These are phyloP conservation scores for Penicillium riverlandense DNA, from an alignment of 495 filamentous ascomycete genomes.

Conservation along the genomic window DNA sequence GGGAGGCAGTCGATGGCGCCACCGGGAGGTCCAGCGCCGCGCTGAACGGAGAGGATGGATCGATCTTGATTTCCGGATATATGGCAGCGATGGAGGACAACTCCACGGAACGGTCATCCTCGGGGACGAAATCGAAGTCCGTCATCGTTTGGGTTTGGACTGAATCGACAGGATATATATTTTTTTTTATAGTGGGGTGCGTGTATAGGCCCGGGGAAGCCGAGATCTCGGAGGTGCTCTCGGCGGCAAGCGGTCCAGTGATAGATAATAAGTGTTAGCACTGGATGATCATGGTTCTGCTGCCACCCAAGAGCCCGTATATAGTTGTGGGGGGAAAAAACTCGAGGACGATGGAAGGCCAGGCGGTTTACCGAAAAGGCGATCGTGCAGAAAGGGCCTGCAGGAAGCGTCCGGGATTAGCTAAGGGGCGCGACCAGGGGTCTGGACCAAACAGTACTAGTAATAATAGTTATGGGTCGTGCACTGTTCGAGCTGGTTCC, in stretches of 20 bases:
- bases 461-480: too few relatives aligned
- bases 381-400: constrained; percentile 13
- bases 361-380: neutral
- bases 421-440: constrained; percentile 5
- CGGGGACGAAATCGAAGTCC: constrained; percentile 20
- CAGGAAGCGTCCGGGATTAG: constrained; percentile 8
- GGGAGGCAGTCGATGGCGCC: constrained; percentile 58
- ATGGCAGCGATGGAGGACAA: constrained; percentile 80
- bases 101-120: constrained; percentile 70
- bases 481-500: constrained; percentile 1
- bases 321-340: too few relatives aligned
- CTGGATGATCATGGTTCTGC: too few relatives aligned
- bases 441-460: too few relatives aligned
- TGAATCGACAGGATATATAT: neutral
- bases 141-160: constrained; percentile 13
- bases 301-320: too few relatives aligned
- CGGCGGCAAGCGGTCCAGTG: too few relatives aligned
- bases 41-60: constrained; percentile 47
- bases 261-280: too few relatives aligned
- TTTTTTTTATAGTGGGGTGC: too few relatives aligned
- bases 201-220: too few relatives aligned
- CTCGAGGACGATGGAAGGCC: too few relatives aligned
- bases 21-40: constrained; percentile 69
- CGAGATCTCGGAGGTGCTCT: too few relatives aligned
- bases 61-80: constrained; percentile 72